Evolutionary conservation across 2,329 filamentous ascomycete genomes (phyloP).

Genomic region (Ophiosphaerella korrae): DNA sequence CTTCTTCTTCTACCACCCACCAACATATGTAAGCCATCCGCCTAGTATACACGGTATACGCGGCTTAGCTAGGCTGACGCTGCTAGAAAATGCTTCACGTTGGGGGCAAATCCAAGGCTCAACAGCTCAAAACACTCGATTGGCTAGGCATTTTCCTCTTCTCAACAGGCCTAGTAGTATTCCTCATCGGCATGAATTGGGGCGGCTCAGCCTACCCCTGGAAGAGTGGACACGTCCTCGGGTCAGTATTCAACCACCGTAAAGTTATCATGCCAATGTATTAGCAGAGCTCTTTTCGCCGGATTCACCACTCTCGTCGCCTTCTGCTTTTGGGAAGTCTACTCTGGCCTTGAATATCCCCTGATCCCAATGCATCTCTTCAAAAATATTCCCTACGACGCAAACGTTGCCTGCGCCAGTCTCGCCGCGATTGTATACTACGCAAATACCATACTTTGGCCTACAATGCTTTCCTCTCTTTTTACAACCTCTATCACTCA

Average conservation of each 20-base stretch:
- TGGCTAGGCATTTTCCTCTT: conserved; percentile 55
- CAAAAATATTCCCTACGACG: conserved; percentile 40
- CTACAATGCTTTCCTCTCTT: conserved; percentile 33
- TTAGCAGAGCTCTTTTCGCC: conserved; percentile 32
- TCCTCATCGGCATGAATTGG: conserved; percentile 56
- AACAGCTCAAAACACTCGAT: conserved; percentile 49
- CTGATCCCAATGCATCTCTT: conserved; percentile 47
- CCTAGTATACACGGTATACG: too few species aligned
- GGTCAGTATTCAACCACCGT: too few species aligned
- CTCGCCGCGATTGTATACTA: conserved; percentile 45
- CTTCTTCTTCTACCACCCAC: conserved; percentile 46
- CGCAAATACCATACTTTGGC: conserved; percentile 40
- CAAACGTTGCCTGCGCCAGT: conserved; percentile 39
- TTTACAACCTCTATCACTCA: conserved; percentile 34
- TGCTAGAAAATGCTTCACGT: conserved; percentile 42
- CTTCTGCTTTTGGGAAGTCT: conserved; percentile 40
- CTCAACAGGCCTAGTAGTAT: conserved; percentile 52
- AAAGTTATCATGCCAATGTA: too few species aligned
- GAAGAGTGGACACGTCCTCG: conserved; percentile 42
- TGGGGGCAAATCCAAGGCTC: conserved; percentile 42
- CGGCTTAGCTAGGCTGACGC: background rate
- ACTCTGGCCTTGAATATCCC: conserved; percentile 39
- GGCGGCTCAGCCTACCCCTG: conserved; percentile 45
- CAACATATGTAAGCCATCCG: conserved; percentile 32
- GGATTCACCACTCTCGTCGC: conserved; percentile 39